Conservation (phyloP, 108 stramenopile genomes). For the Cyclotella cryptica region DNA sequence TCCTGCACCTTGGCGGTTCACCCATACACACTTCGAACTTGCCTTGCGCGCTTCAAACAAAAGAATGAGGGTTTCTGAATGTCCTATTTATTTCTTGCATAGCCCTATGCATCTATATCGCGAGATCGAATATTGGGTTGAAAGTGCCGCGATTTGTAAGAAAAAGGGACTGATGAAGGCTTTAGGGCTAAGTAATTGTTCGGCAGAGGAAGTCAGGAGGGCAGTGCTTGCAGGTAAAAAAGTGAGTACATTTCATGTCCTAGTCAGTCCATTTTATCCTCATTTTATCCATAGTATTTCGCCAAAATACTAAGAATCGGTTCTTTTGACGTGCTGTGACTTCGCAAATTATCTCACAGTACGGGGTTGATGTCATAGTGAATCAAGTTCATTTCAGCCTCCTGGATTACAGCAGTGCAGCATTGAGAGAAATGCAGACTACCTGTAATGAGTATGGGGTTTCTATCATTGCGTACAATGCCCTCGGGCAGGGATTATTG, state of each 20-base stretch:
- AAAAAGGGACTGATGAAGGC: constrained; percentile 70
- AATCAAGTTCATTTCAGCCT: constrained; percentile 82
- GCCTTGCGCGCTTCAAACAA: constrained; percentile 63
- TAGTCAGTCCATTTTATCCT: background rate
- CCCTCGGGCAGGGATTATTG: constrained; percentile 80
- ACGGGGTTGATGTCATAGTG: constrained; percentile 60
- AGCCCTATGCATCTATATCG: constrained; percentile 69
- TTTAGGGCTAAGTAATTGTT: constrained; percentile 78
- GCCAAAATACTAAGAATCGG: no score
- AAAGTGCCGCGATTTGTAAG: constrained; percentile 59
- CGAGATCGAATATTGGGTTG: constrained; percentile 68
- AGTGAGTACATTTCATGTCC: constrained; percentile 1
- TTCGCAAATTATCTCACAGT: constrained; percentile 5
- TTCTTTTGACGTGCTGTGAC: no score
- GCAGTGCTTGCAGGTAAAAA: constrained; percentile 66
- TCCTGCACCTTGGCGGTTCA: constrained; percentile 71
- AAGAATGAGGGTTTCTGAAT: constrained; percentile 55
- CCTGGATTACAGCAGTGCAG: constrained; percentile 68
- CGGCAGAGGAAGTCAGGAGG: constrained; percentile 70
- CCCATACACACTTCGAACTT: constrained; percentile 55
- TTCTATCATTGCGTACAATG: constrained; percentile 69
- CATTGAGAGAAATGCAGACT: constrained; percentile 63
- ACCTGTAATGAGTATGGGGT: constrained; percentile 68
- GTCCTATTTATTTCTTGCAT: constrained; percentile 72
- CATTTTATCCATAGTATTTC: no score